phyloP scores from a whole-genome alignment of 768 basidiomycete species.

The Rhodotorula sphaerocarpa region DNA sequence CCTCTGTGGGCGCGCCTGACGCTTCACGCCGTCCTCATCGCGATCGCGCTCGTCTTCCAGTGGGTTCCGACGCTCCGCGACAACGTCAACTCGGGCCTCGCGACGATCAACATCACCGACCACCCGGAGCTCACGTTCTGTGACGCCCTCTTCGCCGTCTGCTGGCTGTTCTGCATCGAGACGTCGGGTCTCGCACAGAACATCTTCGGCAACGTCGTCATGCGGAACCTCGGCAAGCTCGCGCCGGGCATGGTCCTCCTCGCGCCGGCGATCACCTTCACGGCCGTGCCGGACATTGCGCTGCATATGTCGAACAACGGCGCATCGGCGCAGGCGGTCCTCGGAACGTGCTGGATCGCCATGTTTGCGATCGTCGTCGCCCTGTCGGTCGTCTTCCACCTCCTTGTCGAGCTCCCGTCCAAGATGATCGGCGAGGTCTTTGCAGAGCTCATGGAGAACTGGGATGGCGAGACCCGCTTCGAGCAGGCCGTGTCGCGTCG shows the following conservation, averaged over 20 bases:
- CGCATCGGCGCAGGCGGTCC: constrained; percentile 28
- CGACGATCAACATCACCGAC: constrained; percentile 38
- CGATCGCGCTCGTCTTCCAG: constrained; percentile 37
- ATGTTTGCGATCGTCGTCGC: constrained; percentile 36
- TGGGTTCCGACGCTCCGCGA: constrained; percentile 39
- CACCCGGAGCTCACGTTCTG: constrained; percentile 39
- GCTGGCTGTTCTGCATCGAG: constrained; percentile 39
- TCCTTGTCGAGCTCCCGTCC: constrained; percentile 40
- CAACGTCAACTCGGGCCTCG: constrained; percentile 39
- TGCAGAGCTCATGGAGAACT: constrained; percentile 36
- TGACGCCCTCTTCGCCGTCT: constrained; percentile 39
- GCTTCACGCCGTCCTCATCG: constrained; percentile 38
- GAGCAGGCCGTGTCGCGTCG: constrained; percentile 3
- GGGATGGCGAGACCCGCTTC: constrained; percentile 27
- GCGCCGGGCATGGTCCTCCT: constrained; percentile 40
- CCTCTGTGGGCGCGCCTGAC: constrained; percentile 35
- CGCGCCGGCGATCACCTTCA: constrained; percentile 39
- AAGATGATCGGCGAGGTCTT: constrained; percentile 40
- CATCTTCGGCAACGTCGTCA: constrained; percentile 41
- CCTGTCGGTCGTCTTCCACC: constrained; percentile 40
- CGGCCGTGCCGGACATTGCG: constrained; percentile 39
- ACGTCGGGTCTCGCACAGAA: constrained; percentile 37
- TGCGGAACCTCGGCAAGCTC: constrained; percentile 40
- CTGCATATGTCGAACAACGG: constrained; percentile 35
- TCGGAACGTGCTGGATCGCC: constrained; percentile 39